These are phyloP conservation scores for Corrigiola litoralis DNA, from an alignment of 179 eudicot species.

Conservation along the genomic window DNA sequence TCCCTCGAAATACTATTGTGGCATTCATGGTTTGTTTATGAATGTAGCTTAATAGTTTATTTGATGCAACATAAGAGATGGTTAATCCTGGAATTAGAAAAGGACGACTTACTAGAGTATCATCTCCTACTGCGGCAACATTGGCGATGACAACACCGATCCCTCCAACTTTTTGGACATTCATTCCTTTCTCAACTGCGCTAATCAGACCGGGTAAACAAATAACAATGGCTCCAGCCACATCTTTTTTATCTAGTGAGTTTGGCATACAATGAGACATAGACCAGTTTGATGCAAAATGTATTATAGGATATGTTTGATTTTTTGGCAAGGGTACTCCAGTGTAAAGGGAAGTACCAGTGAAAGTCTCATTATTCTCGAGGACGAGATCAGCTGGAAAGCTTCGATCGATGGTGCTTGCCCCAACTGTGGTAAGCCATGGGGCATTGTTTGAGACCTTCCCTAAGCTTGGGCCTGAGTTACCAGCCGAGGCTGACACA, in stretches of 20 bases:
- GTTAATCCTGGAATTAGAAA: constrained; percentile 20
- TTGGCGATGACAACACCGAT: constrained; percentile 1
- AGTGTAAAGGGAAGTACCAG: constrained; percentile 16
- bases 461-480: not conserved
- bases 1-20: constrained; percentile 16
- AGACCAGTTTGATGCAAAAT: not conserved
- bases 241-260: not conserved
- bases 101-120: not conserved
- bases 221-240: constrained; percentile 21
- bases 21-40: not conserved
- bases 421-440: constrained; percentile 20
- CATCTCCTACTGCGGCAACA: not conserved
- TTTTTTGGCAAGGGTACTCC: not conserved
- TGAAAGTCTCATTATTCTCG: not conserved
- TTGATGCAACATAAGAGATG: not conserved
- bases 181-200: not conserved
- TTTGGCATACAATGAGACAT: not conserved
- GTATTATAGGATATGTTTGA: constrained; percentile 5
- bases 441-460: constrained; percentile 10
- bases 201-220: not conserved
- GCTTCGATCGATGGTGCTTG: constrained; percentile 20
- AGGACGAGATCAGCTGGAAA: constrained; percentile 18
- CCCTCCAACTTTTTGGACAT: constrained; percentile 14
- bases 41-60: not conserved
- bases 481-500: constrained; percentile 23